Evolutionary conservation across 192 early-diverging fungal genomes (phyloP).

Genomic region (Phycomyces nitens): DNA sequence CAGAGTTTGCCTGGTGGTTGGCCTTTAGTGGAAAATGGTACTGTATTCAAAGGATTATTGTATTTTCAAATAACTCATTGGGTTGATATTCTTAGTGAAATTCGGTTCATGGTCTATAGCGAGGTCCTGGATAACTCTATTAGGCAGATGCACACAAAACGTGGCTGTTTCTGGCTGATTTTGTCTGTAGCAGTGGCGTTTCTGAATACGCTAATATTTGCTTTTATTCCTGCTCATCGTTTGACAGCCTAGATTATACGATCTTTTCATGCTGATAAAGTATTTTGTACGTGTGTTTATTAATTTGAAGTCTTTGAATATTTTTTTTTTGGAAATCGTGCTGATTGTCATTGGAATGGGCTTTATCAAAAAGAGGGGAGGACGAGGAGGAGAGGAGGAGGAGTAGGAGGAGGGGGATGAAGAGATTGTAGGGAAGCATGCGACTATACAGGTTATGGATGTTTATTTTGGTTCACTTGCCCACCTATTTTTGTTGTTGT

Average conservation of each 20-base stretch:
- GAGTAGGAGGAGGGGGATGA: not conserved
- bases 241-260: not conserved
- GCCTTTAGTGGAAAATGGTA: constrained; percentile 33
- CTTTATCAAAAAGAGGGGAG: not conserved
- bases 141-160: constrained; percentile 7
- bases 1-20: constrained; percentile 36
- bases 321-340: too few species aligned
- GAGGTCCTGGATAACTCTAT: constrained; percentile 23
- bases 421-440: too few species aligned
- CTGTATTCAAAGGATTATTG: too few species aligned
- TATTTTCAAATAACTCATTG: too few species aligned
- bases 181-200: constrained; percentile 8
- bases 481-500: too few species aligned
- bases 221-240: constrained; percentile 22
- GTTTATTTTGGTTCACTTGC: too few species aligned
- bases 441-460: too few species aligned
- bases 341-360: too few species aligned
- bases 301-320: too few species aligned
- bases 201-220: constrained; percentile 20
- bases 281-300: not conserved
- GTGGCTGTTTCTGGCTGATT: constrained; percentile 16
- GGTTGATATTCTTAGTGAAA: constrained; percentile 11
- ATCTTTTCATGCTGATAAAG: not conserved
- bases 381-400: not conserved
- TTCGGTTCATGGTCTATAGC: constrained; percentile 18